These are phyloP conservation scores for Neopestalotiopsis clavispora DNA, from an alignment of 2,329 filamentous ascomycete species.

Conservation along the genomic window DNA sequence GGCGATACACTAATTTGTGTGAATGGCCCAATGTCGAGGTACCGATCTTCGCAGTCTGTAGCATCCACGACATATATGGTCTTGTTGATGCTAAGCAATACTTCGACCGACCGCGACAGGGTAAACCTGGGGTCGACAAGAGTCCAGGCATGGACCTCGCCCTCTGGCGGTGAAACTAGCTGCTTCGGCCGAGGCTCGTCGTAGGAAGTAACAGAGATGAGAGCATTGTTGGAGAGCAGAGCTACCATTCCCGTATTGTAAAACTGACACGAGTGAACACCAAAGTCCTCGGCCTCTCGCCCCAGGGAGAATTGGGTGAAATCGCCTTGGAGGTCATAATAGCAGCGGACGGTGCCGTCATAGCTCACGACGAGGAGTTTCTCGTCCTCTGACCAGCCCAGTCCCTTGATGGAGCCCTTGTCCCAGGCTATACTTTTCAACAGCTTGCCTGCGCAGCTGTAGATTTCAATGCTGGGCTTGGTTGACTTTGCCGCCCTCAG, in stretches of 20 bases:
- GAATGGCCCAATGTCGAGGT: conserved; percentile 91
- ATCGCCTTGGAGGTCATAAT: conserved; percentile 89
- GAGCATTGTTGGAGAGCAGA: conserved; percentile 82
- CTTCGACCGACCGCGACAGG: conserved; percentile 90
- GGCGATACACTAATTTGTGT: conserved; percentile 89
- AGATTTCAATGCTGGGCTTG: conserved; percentile 90
- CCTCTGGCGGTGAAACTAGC: conserved; percentile 77
- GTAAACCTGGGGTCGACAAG: conserved; percentile 88
- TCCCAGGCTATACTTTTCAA: conserved; percentile 91
- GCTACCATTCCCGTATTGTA: conserved; percentile 94
- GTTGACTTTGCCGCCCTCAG: conserved; percentile 73
- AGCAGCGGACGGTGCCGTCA: conserved; percentile 90
- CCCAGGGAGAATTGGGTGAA: conserved; percentile 94
- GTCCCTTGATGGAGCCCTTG: conserved; percentile 81
- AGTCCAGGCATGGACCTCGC: conserved; percentile 84
- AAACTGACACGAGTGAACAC: conserved; percentile 89
- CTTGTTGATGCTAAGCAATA: conserved; percentile 80
- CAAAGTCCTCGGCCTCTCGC: conserved; percentile 84
- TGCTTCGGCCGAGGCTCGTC: conserved; percentile 86
- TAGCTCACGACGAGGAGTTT: conserved; percentile 85
- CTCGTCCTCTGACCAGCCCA: conserved; percentile 98
- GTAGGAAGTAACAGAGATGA: conserved; percentile 88
- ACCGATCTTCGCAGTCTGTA: conserved; percentile 87
- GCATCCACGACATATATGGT: conserved; percentile 89
- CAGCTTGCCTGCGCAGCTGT: conserved; percentile 89